Base-by-base conservation (phyloP, 352 stramenopile species). In the Phytophthora pseudosyringae region DNA sequence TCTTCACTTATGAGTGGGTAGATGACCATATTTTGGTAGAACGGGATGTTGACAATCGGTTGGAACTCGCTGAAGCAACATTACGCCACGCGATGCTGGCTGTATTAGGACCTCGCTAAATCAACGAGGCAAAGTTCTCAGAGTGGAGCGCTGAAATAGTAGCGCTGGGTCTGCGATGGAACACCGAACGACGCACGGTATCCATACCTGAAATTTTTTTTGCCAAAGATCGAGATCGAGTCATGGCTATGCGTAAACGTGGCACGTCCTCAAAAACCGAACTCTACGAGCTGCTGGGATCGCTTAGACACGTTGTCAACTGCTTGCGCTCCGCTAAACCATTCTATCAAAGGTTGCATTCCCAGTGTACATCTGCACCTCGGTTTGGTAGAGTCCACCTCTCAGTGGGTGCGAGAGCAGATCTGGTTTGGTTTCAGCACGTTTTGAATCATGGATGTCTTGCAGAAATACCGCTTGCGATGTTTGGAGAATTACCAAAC, bases 41-140 rank as follows among this genome's bases (percentile, higher is more conserved):
- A 31, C 10, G 40, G 0, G 46, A 69, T 7, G 4, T 43, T 8
- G 15, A 26, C 2, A 9, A 67, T 2, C 28, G 59, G 1, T 13
- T 62, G n/a, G n/a, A 65, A 12, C 31, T 64, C 0, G 59, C 67
- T 13, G 59, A 61, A 38, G 48, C 56, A 1, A 66, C 64, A 0
- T 33, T 66, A 8, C 55, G 62, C 0, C 47, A 64, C n/a, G 59
- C 57, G 0, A 75, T 81, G 58, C 38, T 77, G 16, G 58, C 58
- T 1, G 47, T 73, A 0, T 36, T 75, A 8, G 68, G 64, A 0
- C 57, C 59, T 1, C 35, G 58, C 2, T 57, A 61, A 0, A 64
- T 77, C 3, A 80, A 80, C 18, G 68, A 77, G 31, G 25, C 60
- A 0, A 77, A 71, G n/a, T 73, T 76, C 51, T 67, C 67, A 0